phyloP scores from a whole-genome alignment of 257 asterid species.

The Rehmannia glutinosa region DNA sequence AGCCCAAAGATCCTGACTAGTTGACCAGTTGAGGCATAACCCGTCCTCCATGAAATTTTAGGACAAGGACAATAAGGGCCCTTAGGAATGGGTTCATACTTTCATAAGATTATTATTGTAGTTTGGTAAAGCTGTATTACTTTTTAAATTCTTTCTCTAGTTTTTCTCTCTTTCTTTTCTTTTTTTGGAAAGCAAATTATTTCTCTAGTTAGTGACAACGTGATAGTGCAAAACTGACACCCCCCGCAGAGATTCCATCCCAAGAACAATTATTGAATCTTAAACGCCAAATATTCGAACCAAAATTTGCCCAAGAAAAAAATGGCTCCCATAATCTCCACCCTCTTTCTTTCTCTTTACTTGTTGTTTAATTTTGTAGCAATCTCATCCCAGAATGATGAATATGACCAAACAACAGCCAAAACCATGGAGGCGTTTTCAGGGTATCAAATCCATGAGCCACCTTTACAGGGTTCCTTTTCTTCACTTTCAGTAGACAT shows the following conservation, averaged over 20 bases:
- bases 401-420: constrained; percentile 33
- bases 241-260: neutral
- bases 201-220: neutral
- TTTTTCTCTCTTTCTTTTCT: no score
- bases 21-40: no score
- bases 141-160: neutral
- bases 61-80: no score
- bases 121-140: neutral
- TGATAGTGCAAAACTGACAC: constrained; percentile 1
- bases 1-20: no score
- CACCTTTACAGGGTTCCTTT: constrained; percentile 29
- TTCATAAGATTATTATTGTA: no score
- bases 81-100: no score
- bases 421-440: constrained; percentile 88
- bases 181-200: no score
- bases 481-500: constrained; percentile 63
- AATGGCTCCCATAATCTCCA: constrained; percentile 36
- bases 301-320: neutral
- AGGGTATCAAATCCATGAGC: constrained; percentile 72
- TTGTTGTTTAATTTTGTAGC: constrained; percentile 20
- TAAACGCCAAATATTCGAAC: neutral
- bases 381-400: constrained; percentile 35
- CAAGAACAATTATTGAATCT: neutral
- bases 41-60: no score
- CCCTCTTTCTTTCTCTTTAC: constrained; percentile 17